Percentiles rank a stretch among this genome's conserved stretches.
Conservation (phyloP, 2,329 filamentous ascomycete genomes). For the Penicillium sp. region DNA sequence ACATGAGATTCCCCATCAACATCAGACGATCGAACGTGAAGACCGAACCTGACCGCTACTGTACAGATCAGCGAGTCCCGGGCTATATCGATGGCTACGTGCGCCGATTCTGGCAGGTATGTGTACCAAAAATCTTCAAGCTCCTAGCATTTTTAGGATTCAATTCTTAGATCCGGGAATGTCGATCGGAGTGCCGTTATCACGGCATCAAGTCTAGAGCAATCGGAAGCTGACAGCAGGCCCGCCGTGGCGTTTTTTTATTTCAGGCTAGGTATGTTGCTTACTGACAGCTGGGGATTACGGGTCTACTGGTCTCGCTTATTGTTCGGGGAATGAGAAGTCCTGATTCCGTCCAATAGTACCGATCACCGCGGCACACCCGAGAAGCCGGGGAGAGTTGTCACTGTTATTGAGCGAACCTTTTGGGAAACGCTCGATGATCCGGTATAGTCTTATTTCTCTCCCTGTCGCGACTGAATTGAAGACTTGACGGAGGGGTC, state of each 20-base stretch:
- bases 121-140: constrained; percentile 33
- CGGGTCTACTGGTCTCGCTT: neutral
- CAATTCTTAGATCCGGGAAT: neutral
- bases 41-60: neutral
- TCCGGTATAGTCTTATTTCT: constrained; percentile 49
- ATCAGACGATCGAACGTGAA: too few relatives aligned
- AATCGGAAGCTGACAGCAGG: constrained; percentile 8
- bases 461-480: neutral
- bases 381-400: constrained; percentile 81
- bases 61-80: constrained; percentile 73
- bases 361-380: constrained; percentile 94
- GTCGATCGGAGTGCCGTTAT: neutral
- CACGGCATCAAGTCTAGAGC: neutral
- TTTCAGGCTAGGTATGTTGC: constrained; percentile 32
- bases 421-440: constrained; percentile 76
- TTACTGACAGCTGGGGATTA: neutral
- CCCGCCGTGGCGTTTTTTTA: constrained; percentile 9
- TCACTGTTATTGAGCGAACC: constrained; percentile 80
- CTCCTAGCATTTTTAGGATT: too few relatives aligned
- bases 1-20: neutral
- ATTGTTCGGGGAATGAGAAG: neutral
- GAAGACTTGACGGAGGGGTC: neutral
- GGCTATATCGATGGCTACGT: constrained; percentile 94
- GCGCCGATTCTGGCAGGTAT: constrained; percentile 94
- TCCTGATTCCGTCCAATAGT: constrained; percentile 47